These are phyloP conservation scores for Bromus sterilis DNA, from an alignment of 176 grass and related monocot genomes.

Conservation along the genomic window DNA sequence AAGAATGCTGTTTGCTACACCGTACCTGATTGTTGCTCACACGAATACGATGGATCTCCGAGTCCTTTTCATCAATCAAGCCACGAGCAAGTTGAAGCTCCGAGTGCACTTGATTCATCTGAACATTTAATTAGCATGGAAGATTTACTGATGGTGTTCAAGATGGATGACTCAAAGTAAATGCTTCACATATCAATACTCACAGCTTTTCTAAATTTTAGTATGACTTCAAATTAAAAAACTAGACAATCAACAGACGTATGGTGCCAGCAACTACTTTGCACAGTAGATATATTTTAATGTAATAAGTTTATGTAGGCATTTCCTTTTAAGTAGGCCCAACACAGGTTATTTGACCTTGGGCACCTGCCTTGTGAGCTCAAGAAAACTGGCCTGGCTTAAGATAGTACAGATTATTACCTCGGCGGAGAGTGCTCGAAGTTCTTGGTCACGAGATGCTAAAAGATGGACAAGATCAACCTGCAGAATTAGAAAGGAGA, in stretches of 20 bases:
- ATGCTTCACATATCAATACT: background rate
- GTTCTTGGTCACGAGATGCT: conserved; percentile 96
- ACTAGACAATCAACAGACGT: background rate
- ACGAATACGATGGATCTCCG: conserved; percentile 74
- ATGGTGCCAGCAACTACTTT: background rate
- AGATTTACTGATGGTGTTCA: background rate
- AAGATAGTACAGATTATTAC: conserved; percentile 35
- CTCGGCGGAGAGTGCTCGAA: conserved; percentile 83
- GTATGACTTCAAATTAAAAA: background rate
- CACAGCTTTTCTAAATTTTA: background rate
- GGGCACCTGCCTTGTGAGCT: background rate
- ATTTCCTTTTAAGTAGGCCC: background rate
- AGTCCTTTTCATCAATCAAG: conserved; percentile 81
- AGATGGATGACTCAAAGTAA: background rate
- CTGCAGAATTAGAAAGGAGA: conserved; percentile 41
- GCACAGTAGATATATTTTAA: background rate
- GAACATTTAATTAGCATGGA: conserved; percentile 3
- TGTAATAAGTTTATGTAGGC: background rate
- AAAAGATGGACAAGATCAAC: conserved; percentile 95
- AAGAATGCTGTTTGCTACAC: background rate
- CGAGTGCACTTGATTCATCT: conserved; percentile 97
- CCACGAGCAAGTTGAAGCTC: conserved; percentile 80
- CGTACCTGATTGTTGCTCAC: conserved; percentile 76
- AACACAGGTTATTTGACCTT: background rate
- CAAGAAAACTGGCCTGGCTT: background rate